Percentiles rank a stretch among this genome's conserved stretches.
These are phyloP conservation scores for Venturia pyrina DNA, from an alignment of 2,329 filamentous ascomycete genomes.

Conservation along the genomic window DNA sequence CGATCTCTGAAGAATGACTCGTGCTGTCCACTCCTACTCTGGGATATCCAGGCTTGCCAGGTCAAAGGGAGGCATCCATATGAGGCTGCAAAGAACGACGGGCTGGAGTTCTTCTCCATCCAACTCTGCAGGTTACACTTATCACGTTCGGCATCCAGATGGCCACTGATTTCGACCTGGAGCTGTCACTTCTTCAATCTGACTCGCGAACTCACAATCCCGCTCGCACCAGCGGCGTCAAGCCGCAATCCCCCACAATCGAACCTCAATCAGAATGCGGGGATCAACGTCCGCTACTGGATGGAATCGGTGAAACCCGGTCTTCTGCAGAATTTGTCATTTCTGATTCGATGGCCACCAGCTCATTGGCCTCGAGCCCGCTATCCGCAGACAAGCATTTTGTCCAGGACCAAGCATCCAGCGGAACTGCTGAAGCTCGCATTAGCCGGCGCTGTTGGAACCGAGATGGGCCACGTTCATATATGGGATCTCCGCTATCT, in stretches of 20 bases:
- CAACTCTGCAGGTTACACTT: neutral
- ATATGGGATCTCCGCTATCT: neutral
- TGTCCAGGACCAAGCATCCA: neutral
- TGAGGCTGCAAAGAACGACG: no score
- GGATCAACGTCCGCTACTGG: neutral
- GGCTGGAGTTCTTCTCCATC: no score
- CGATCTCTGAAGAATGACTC: no score
- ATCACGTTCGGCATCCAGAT: neutral
- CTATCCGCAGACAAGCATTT: neutral
- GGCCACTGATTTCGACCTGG: neutral
- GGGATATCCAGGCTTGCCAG: no score
- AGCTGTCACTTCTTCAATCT: neutral
- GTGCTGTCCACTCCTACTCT: no score
- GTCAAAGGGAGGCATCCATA: no score
- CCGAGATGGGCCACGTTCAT: neutral
- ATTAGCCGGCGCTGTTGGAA: neutral
- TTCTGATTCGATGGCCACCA: neutral
- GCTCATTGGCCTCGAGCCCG: neutral
- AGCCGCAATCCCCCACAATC: neutral
- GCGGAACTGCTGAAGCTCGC: neutral
- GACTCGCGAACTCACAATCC: neutral
- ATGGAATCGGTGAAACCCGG: neutral
- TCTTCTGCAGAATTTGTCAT: neutral
- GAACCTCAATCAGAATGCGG: neutral
- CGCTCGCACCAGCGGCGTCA: neutral